Evolutionary conservation across 2,329 filamentous ascomycete species (phyloP).

Genomic region (Blastomyces gilchristii): DNA sequence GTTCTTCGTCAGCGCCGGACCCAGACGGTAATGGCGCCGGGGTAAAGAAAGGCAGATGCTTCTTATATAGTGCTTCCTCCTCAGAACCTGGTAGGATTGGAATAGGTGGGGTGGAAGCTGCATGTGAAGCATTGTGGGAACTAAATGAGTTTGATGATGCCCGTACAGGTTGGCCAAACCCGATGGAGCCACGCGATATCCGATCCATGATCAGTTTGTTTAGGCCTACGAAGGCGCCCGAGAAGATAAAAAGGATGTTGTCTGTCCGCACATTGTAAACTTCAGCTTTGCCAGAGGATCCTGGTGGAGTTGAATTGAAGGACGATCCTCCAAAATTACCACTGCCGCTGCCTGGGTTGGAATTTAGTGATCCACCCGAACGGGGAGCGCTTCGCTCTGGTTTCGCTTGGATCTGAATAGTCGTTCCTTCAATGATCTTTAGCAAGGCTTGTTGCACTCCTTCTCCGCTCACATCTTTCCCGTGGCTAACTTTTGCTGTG

Average conservation of each 20-base stretch:
- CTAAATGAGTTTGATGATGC: constrained; percentile 30
- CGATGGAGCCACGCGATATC: constrained; percentile 77
- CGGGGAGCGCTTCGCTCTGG: constrained; percentile 36
- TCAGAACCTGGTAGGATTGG: constrained; percentile 54
- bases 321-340: constrained; percentile 12
- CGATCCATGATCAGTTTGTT: constrained; percentile 79
- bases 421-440: constrained; percentile 94
- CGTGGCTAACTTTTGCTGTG: constrained; percentile 73
- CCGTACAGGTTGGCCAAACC: constrained; percentile 77
- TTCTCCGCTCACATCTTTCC: constrained; percentile 89
- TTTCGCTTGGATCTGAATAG: constrained; percentile 83
- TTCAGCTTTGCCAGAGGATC: constrained; percentile 41
- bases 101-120: constrained; percentile 31
- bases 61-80: constrained; percentile 49
- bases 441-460: constrained; percentile 92
- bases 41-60: constrained; percentile 49
- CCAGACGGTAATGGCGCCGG: constrained; percentile 40
- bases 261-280: constrained; percentile 73
- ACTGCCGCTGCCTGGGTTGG: constrained; percentile 24
- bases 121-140: constrained; percentile 18
- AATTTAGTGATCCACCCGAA: constrained; percentile 28
- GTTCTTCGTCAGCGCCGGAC: constrained; percentile 27
- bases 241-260: constrained; percentile 95
- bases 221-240: constrained; percentile 85
- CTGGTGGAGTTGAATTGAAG: constrained; percentile 13